A percentile compares a stretch with the other conserved stretches of the same genome.
Evolutionary conservation across 768 basidiomycete species (phyloP).

Genomic region (Jaapia argillacea): DNA sequence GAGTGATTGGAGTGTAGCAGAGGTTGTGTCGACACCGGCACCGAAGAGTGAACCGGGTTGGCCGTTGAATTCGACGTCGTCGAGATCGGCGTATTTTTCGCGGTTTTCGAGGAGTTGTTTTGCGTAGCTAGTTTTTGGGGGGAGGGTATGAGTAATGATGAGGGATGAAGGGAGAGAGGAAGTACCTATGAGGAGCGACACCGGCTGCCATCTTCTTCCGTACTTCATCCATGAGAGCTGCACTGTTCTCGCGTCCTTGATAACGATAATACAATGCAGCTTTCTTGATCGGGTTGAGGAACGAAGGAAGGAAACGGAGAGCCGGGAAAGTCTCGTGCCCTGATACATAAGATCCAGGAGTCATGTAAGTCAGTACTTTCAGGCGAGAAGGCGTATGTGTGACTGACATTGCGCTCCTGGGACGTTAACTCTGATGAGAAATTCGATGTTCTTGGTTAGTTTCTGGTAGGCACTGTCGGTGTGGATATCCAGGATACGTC

Average conservation of each 20-base stretch:
- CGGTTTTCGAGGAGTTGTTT: slow-evolving; percentile 8
- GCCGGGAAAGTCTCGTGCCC: slow-evolving; percentile 11
- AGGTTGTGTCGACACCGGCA: slow-evolving; percentile 9
- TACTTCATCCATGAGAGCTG: slow-evolving; percentile 8
- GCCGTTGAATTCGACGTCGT: slow-evolving; percentile 9
- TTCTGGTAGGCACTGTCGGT: slow-evolving; percentile 8
- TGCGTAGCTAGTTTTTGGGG: slow-evolving; percentile 1
- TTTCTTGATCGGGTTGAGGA: slow-evolving; percentile 7
- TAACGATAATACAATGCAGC: slow-evolving; percentile 5
- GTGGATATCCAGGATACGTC: slow-evolving; percentile 4
- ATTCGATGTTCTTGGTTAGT: slow-evolving; percentile 4
- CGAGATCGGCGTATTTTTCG: slow-evolving; percentile 4
- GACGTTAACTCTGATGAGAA: slow-evolving; percentile 7
- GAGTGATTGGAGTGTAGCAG: slow-evolving; percentile 7
- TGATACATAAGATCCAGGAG: too few species aligned
- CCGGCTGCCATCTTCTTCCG: slow-evolving; percentile 7
- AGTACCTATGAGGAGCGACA: slow-evolving; percentile 6
- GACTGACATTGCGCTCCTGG: slow-evolving; percentile 11
- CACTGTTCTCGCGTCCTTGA: slow-evolving; percentile 5
- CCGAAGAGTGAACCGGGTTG: slow-evolving; percentile 7
- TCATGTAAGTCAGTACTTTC: too few species aligned
- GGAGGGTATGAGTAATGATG: not conserved
- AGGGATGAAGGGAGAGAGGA: not conserved
- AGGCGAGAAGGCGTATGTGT: too few species aligned
- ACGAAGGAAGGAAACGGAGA: slow-evolving; percentile 6